A percentile compares a stretch with the other conserved stretches of the same genome.
phyloP scores from a whole-genome alignment of 1,284 basidiomycete species.

The Apiotrichum montevideense region DNA sequence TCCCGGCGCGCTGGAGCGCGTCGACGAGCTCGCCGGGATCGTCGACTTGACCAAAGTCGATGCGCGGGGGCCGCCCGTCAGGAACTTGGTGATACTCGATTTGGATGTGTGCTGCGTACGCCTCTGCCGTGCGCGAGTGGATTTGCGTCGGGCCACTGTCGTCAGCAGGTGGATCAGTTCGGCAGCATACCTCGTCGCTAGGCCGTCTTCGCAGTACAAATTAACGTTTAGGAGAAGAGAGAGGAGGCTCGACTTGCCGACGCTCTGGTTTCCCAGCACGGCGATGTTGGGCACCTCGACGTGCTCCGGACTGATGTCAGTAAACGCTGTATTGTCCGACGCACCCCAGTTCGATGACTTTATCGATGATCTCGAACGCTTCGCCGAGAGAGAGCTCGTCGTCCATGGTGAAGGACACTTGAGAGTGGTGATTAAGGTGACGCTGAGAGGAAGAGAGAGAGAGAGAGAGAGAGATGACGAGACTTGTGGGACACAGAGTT shows the following conservation, averaged over 20 bases:
- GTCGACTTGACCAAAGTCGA: no score
- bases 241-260: constrained; percentile 29
- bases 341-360: no score
- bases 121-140: constrained; percentile 7
- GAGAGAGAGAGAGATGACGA: no score
- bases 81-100: constrained; percentile 8
- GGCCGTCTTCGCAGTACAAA: constrained; percentile 13
- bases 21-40: constrained; percentile 3
- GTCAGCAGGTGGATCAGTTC: no score
- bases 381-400: no score
- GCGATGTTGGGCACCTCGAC: constrained; percentile 13
- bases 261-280: constrained; percentile 22
- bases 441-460: no score
- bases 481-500: no score
- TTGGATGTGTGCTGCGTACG: constrained; percentile 15
- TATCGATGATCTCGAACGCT: no score
- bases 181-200: constrained; percentile 16
- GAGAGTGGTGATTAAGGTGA: no score
- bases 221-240: constrained; percentile 12
- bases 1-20: constrained; percentile 12
- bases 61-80: no score
- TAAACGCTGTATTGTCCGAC: no score
- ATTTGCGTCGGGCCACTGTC: constrained; percentile 24
- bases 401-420: no score
- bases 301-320: neutral